These are phyloP conservation scores for Coniferiporia weirii DNA, from an alignment of 1,284 basidiomycete genomes.

Conservation along the genomic window DNA sequence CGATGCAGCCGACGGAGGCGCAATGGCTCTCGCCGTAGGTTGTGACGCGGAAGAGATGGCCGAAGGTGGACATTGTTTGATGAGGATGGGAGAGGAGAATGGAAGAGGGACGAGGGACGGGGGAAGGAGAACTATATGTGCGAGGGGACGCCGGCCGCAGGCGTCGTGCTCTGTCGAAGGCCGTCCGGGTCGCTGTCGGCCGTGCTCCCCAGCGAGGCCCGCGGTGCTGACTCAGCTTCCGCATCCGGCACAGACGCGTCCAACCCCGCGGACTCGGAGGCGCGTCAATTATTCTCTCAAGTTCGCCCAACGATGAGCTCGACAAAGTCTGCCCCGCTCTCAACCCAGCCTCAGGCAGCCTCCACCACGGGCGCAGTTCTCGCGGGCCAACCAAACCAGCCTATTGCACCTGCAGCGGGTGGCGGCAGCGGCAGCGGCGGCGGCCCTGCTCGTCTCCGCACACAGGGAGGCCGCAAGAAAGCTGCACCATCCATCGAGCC, in stretches of 20 bases:
- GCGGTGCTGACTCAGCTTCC: neutral
- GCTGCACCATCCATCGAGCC: conserved; percentile 7
- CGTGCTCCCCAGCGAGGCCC: neutral
- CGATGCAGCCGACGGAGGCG: conserved; percentile 93
- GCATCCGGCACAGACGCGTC: neutral
- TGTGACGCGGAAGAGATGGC: conserved; percentile 86
- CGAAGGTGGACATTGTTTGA: conserved; percentile 86
- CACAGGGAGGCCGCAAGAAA: conserved; percentile 4
- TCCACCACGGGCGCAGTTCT: neutral
- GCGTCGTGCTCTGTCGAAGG: neutral
- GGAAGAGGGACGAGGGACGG: neutral
- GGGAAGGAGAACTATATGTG: conserved; percentile 3
- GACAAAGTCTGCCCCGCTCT: neutral
- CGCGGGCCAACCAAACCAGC: neutral
- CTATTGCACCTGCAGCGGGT: neutral
- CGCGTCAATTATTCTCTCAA: neutral
- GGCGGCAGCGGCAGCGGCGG: too few species aligned
- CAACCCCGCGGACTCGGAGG: neutral
- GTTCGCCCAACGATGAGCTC: neutral
- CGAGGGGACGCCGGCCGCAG: conserved; percentile 14
- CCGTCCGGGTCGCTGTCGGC: neutral
- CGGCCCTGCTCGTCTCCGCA: neutral
- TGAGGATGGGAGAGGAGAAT: neutral
- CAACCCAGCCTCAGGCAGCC: neutral
- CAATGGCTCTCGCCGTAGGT: conserved; percentile 99